These are phyloP conservation scores for Chenopodium berlandieri DNA, from an alignment of 148 eudicot species.

Conservation along the genomic window DNA sequence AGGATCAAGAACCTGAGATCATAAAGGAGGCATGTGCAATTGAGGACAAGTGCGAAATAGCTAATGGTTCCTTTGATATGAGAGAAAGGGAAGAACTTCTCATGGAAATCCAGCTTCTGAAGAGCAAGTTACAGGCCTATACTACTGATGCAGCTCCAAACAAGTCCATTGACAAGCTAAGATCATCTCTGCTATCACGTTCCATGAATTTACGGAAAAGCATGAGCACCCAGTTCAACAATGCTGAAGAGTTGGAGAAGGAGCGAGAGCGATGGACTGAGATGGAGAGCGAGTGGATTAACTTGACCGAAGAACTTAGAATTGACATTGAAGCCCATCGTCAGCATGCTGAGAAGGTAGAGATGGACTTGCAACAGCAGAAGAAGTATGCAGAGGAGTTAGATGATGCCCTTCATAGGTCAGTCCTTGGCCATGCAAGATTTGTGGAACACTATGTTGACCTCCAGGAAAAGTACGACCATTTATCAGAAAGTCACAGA, in stretches of 20 bases:
- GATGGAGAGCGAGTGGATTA: slow-evolving; percentile 99
- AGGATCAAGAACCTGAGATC: slow-evolving; percentile 47
- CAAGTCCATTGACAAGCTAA: slow-evolving; percentile 54
- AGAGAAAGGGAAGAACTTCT: slow-evolving; percentile 83
- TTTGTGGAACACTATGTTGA: slow-evolving; percentile 90
- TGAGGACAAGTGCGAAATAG: slow-evolving; percentile 32
- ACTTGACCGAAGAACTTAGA: slow-evolving; percentile 84
- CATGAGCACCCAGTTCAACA: slow-evolving; percentile 38
- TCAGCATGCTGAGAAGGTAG: slow-evolving; percentile 56
- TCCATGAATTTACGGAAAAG: slow-evolving; percentile 77
- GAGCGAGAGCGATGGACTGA: slow-evolving; percentile 91
- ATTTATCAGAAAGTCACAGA: slow-evolving; percentile 61
- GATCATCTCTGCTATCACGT: slow-evolving; percentile 72
- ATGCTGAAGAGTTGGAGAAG: slow-evolving; percentile 72
- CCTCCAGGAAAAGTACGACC: slow-evolving; percentile 79
- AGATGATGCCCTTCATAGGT: slow-evolving; percentile 77
- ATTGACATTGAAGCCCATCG: slow-evolving; percentile 75
- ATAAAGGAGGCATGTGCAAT: slow-evolving; percentile 58
- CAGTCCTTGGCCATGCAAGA: slow-evolving; percentile 73
- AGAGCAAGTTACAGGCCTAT: slow-evolving; percentile 50
- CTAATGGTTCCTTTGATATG: slow-evolving; percentile 37
- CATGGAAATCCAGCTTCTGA: slow-evolving; percentile 65
- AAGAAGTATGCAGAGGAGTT: slow-evolving; percentile 76
- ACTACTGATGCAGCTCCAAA: slow-evolving; percentile 44
- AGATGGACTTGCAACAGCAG: slow-evolving; percentile 68